Evolutionary conservation across 1,284 basidiomycete genomes (phyloP), one percentile per base, ranked within the genome.

Genomic region (Sporisorium sorghi): DNA sequence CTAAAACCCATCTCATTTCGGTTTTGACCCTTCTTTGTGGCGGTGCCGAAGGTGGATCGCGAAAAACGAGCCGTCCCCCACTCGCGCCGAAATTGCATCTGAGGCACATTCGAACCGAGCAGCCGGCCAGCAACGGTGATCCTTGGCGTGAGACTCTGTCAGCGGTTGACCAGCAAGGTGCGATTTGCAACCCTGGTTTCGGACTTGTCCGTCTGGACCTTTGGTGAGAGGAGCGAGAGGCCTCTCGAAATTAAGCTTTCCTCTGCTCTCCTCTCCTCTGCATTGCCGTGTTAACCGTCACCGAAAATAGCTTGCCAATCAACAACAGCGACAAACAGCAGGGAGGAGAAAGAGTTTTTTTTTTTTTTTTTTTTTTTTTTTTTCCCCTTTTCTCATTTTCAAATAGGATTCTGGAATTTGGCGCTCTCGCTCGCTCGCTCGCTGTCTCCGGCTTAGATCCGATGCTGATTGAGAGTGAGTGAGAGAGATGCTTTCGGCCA

Each of bases 391-490:
- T 37, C 15, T 37, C 4, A n/a, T 17, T 37, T 37, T 19, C 35
- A 37, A 37, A 37, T 37, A 37, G n/a, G n/a, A 37, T 5, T 37
- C n/a, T n/a, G n/a, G n/a, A n/a, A n/a, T n/a, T n/a, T n/a, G n/a
- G n/a, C n/a, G n/a, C n/a, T n/a, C n/a, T n/a, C n/a, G n/a, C 12
- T 5, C 3, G 10, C 15, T 5, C 35, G 14, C 35, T 37, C 35
- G 35, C 15, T 37, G 35, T 37, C 17, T 37, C 44, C 54, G 44
- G 44, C 54, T 47, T 47, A 56, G 43, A 56, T 56, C 44, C 35
- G 54, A 56, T 47, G 54, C 17, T 46, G 47, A 32, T 48, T 30
- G 30, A 5, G 9, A 3, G 26, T 7, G 44, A 2, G 30, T 42
- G 40, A 32, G 30, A 6, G 40, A 11, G 26, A 43, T 43, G 21